Percentiles rank a stretch among this genome's conserved stretches.
These are phyloP conservation scores for Petrea volubilis DNA, from an alignment of 257 asterid genomes.

Conservation along the genomic window DNA sequence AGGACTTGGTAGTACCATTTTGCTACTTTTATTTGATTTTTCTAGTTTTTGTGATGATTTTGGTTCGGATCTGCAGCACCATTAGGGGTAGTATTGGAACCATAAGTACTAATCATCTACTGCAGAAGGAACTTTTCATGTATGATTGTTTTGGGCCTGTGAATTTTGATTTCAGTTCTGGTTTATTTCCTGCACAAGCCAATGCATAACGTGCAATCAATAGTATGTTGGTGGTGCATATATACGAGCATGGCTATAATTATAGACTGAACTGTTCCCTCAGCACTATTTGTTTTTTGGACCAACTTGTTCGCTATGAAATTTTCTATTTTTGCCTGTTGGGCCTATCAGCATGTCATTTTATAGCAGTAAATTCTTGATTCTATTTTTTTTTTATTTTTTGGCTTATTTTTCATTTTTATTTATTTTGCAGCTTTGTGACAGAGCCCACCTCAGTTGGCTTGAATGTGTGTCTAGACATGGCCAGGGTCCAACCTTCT, in stretches of 20 bases:
- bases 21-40: not conserved
- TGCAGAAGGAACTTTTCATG: not conserved
- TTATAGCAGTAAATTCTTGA: not conserved
- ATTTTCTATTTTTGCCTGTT: not conserved
- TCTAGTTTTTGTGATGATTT: not conserved
- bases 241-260: not conserved
- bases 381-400: not conserved
- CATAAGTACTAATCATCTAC: not conserved
- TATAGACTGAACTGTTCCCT: not conserved
- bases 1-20: not conserved
- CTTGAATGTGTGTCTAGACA: constrained; percentile 67
- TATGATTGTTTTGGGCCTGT: not conserved
- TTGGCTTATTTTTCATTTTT: not conserved
- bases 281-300: not conserved
- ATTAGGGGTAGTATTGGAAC: not conserved
- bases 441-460: constrained; percentile 64
- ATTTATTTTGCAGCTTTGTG: constrained; percentile 63
- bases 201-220: not conserved
- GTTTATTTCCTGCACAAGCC: not conserved
- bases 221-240: not conserved
- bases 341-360: not conserved
- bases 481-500: not conserved
- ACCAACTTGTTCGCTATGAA: not conserved
- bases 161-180: not conserved
- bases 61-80: not conserved